phyloP scores from a whole-genome alignment of 2,329 filamentous ascomycete species.

The Cercospora brassicicola region DNA sequence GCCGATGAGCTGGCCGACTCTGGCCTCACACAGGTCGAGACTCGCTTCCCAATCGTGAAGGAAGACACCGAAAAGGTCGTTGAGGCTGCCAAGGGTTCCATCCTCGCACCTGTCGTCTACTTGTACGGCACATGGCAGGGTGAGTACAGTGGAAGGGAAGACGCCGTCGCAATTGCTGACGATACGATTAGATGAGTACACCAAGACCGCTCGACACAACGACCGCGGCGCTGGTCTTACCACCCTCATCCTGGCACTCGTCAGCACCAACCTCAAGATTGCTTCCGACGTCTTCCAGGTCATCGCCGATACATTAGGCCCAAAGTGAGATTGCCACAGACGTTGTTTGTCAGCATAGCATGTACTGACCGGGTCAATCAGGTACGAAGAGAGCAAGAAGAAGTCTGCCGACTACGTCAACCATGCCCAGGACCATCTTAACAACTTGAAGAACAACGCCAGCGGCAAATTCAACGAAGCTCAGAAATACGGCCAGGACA shows the following conservation, averaged over 20 bases:
- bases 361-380: conserved; percentile 19
- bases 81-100: conserved; percentile 62
- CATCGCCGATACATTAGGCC: conserved; percentile 11
- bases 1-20: conserved; percentile 69
- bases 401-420: conserved; percentile 35
- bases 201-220: conserved; percentile 39
- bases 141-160: conserved; percentile 18
- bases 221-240: conserved; percentile 33
- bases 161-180: conserved; percentile 14
- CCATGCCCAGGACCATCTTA: conserved; percentile 31
- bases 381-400: conserved; percentile 40
- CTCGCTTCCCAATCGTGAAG: conserved; percentile 60
- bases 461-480: conserved; percentile 33
- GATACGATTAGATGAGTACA: conserved; percentile 38
- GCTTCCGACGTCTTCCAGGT: conserved; percentile 36
- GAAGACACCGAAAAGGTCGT: conserved; percentile 55
- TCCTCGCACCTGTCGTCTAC: conserved; percentile 54
- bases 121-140: conserved; percentile 37
- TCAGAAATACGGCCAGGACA: conserved; percentile 32
- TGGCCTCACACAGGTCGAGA: conserved; percentile 48
- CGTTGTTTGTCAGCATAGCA: too few relatives aligned
- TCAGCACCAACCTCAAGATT: conserved; percentile 39
- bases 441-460: conserved; percentile 31
- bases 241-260: conserved; percentile 36
- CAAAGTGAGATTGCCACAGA: neutral